These are phyloP conservation scores for Candida tetrigidarum DNA, from an alignment of 1,139 yeast genomes.

Conservation along the genomic window DNA sequence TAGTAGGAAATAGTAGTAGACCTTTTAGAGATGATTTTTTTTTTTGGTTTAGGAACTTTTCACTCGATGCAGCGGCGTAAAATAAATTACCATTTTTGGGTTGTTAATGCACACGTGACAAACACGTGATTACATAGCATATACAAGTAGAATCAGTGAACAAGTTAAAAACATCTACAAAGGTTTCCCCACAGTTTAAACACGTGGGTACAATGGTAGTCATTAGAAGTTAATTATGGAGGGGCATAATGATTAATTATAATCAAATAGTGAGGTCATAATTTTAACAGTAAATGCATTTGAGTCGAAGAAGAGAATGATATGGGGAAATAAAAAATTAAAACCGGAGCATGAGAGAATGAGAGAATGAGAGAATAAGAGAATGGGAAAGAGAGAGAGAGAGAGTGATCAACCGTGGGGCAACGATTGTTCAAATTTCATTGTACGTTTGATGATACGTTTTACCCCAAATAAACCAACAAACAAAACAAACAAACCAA, in stretches of 20 bases:
- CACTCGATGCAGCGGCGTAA: constrained; percentile 5
- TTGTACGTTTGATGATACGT: neutral
- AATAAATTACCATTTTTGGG: neutral
- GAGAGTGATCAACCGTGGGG: neutral
- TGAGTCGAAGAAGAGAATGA: no score
- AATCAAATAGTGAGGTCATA: no score
- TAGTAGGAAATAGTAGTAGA: no score
- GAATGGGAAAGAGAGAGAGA: neutral
- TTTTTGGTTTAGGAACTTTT: constrained; percentile 4
- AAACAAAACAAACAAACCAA: neutral
- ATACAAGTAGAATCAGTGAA: no score
- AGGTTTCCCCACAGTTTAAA: no score
- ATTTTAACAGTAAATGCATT: no score
- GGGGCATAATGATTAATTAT: no score
- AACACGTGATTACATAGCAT: neutral
- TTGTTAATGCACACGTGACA: neutral
- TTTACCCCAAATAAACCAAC: neutral
- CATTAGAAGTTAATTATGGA: no score
- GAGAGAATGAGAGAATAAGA: neutral
- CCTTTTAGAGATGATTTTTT: no score
- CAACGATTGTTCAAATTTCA: neutral
- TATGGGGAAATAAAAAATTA: no score
- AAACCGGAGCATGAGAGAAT: neutral
- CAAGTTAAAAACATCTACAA: no score
- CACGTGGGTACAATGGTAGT: no score